phyloP scores from a whole-genome alignment of 2,329 filamentous ascomycete species.

The Lachnellula hyalina region DNA sequence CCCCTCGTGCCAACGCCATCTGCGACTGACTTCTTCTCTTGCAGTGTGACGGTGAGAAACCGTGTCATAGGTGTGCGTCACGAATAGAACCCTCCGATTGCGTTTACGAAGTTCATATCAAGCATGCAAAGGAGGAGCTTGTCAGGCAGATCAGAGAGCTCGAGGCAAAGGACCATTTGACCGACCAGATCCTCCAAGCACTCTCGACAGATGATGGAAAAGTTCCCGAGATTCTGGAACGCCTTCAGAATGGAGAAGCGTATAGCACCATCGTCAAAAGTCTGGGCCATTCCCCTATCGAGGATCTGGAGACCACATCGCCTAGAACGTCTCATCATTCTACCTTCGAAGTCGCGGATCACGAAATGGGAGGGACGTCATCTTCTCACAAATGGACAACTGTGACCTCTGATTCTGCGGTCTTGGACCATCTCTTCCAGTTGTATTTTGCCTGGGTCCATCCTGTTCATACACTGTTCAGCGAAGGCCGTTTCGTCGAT shows the following conservation, averaged over 20 bases:
- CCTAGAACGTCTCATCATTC: conserved; percentile 24
- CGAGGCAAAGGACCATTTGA: conserved; percentile 24
- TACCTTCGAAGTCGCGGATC: conserved; percentile 22
- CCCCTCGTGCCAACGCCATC: background rate
- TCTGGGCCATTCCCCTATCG: conserved; percentile 22
- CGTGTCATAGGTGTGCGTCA: conserved; percentile 30
- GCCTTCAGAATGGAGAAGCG: conserved; percentile 27
- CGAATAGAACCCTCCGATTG: conserved; percentile 25
- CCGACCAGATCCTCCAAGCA: conserved; percentile 28
- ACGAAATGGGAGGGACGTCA: conserved; percentile 20
- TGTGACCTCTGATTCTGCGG: conserved; percentile 22
- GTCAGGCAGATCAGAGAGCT: conserved; percentile 31
- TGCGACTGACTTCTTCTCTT: conserved; percentile 10
- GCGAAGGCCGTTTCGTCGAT: conserved; percentile 27
- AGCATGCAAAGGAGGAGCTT: conserved; percentile 32
- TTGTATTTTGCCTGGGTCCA: conserved; percentile 34
- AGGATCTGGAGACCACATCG: conserved; percentile 20
- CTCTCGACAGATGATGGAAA: conserved; percentile 27
- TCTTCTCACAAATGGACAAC: conserved; percentile 23
- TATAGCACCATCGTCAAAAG: conserved; percentile 28
- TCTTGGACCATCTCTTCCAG: conserved; percentile 30
- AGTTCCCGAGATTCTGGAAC: conserved; percentile 27
- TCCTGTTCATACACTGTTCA: conserved; percentile 32
- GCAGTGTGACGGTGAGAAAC: conserved; percentile 33
- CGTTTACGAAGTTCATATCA: conserved; percentile 32